Evolutionary conservation across 805 yeast genomes (phyloP).

Genomic region (Candida pini): DNA sequence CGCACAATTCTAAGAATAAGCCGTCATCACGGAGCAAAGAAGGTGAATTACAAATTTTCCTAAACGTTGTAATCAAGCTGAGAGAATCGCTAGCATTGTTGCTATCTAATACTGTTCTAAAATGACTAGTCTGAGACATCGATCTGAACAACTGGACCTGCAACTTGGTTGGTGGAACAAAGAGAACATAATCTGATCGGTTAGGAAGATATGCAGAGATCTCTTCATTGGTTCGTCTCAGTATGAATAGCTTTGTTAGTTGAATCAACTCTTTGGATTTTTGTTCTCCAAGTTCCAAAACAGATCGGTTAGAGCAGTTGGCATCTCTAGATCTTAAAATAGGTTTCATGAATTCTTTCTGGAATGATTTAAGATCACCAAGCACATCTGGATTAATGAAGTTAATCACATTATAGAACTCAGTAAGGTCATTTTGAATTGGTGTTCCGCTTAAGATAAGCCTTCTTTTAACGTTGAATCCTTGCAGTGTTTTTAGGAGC

Average conservation of each 20-base stretch:
- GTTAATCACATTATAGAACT: slow-evolving; percentile 74
- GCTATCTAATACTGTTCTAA: slow-evolving; percentile 27
- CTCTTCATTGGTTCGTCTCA: slow-evolving; percentile 66
- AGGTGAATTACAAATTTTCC: slow-evolving; percentile 84
- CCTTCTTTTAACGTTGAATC: slow-evolving; percentile 48
- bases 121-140: slow-evolving; percentile 36
- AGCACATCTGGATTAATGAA: slow-evolving; percentile 82
- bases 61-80: slow-evolving; percentile 64
- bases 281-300: slow-evolving; percentile 51
- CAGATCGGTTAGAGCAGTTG: slow-evolving; percentile 44
- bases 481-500: slow-evolving; percentile 56
- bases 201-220: slow-evolving; percentile 57
- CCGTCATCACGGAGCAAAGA: slow-evolving; percentile 49
- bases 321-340: slow-evolving; percentile 67
- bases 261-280: slow-evolving; percentile 58
- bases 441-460: slow-evolving; percentile 60
- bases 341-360: slow-evolving; percentile 60
- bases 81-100: slow-evolving; percentile 41
- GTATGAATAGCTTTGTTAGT: slow-evolving; percentile 58
- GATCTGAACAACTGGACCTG: slow-evolving; percentile 54
- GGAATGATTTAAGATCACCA: slow-evolving; percentile 54
- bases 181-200: slow-evolving; percentile 68
- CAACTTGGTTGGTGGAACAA: slow-evolving; percentile 64
- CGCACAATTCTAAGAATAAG: slow-evolving; percentile 30
- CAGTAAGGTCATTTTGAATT: slow-evolving; percentile 84